A percentile compares a stretch with the other conserved stretches of the same genome.
These are phyloP conservation scores for Chondrostereum purpureum DNA, from an alignment of 1,284 basidiomycete genomes.

Conservation along the genomic window DNA sequence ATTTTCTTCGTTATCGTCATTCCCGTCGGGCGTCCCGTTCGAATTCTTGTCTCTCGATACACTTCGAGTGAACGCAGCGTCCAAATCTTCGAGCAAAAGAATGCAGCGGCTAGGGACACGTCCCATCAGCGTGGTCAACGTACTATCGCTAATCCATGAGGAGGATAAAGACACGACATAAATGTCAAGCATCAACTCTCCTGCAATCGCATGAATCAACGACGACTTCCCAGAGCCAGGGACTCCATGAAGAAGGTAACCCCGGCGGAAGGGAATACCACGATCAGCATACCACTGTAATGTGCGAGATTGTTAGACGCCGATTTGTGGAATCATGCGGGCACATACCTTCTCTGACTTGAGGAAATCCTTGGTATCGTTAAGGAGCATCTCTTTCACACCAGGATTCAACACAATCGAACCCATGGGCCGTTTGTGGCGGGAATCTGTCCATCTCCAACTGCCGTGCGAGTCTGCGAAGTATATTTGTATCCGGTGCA, in stretches of 20 bases:
- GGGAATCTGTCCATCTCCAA: conserved; percentile 78
- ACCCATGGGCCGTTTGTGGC: conserved; percentile 74
- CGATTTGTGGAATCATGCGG: neutral
- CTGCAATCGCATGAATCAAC: conserved; percentile 78
- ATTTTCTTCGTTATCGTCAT: conserved; percentile 29
- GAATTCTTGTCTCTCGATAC: conserved; percentile 51
- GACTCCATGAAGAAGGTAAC: conserved; percentile 77
- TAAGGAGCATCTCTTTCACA: conserved; percentile 77
- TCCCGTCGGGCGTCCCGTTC: conserved; percentile 50
- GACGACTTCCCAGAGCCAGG: conserved; percentile 79
- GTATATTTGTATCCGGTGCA: conserved; percentile 79
- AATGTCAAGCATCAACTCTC: conserved; percentile 64
- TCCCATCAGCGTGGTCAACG: conserved; percentile 71
- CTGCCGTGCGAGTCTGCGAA: conserved; percentile 81
- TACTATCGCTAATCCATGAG: conserved; percentile 58
- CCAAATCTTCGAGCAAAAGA: conserved; percentile 77
- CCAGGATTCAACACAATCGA: conserved; percentile 77
- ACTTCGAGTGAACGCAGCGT: conserved; percentile 75
- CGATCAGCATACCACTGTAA: conserved; percentile 58
- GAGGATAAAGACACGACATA: conserved; percentile 50
- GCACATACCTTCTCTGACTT: conserved; percentile 62
- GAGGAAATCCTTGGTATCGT: conserved; percentile 76
- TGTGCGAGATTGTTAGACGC: too few relatives aligned
- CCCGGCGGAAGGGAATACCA: conserved; percentile 77
- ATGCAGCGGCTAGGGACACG: conserved; percentile 79